Evolutionary conservation across 495 filamentous ascomycete species (phyloP), one percentile per base, ranked within the genome.

Genomic region (Penicillium crystallinum): DNA sequence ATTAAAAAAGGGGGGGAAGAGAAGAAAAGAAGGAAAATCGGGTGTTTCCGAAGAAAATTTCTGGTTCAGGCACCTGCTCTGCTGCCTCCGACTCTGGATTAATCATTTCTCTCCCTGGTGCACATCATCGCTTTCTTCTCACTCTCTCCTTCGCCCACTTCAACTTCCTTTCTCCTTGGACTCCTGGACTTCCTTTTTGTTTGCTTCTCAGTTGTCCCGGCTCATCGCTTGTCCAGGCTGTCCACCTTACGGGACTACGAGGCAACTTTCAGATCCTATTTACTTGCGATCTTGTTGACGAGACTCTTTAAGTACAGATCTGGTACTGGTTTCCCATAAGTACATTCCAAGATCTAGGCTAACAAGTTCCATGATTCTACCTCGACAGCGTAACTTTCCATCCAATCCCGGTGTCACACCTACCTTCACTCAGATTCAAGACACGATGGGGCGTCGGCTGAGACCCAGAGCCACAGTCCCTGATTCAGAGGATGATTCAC

Each of bases 51-150:
- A 59, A 58, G 53, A 59, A 43, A 54, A 56, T 63, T 62, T 51
- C 53, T 63, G 59, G 59, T 55, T 58, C 62, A 65, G 62, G 62
- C 59, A 65, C 62, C 43, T 49, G 30, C 33, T 18, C 43, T 49
- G 30, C 15, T 25, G 38, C 38, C 40, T 29, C 22, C 27, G 12
- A 8, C 1, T 41, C 29, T n/a, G n/a, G 45, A 35, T 46, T n/a
- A 11, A 46, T 46, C 44, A 15, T 15, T 17, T 17, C 9, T 12
- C 22, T 14, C 11, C 25, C 25, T 43, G 11, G 1, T 36, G n/a
- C 0, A 36, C n/a, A n/a, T 35, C 12, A 41, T 37, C 30, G 11
- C 29, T 10, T 50, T n/a, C 27, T 31, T 49, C 35, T 29, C 15
- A 31, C 9, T 4, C 35, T n/a, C 35, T 51, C 14, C 6, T 15